Percentiles rank a stretch among this genome's conserved stretches.
Conservation (phyloP, 2,329 filamentous ascomycete genomes). For the Balansia obtecta region DNA sequence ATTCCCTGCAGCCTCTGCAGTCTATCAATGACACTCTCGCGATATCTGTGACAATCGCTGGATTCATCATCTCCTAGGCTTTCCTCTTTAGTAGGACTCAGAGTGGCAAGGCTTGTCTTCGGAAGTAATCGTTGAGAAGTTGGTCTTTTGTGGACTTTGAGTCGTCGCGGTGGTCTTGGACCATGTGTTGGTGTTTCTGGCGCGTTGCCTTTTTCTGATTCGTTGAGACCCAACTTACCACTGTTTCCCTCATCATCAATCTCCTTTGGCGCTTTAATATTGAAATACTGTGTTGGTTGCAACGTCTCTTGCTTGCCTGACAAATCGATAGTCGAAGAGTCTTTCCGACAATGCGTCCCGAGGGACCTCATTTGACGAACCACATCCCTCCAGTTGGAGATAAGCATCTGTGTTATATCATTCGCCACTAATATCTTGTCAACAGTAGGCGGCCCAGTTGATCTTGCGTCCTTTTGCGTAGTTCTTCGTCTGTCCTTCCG, state of each 20-base stretch:
- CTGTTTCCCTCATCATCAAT: not conserved
- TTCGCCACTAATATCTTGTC: conserved; percentile 48
- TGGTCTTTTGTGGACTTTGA: conserved; percentile 11
- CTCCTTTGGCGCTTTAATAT: not conserved
- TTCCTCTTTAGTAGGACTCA: conserved; percentile 23
- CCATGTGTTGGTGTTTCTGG: conserved; percentile 21
- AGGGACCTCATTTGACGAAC: conserved; percentile 46
- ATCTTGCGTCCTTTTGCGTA: conserved; percentile 7
- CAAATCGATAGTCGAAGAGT: conserved; percentile 9
- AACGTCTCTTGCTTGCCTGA: conserved; percentile 2
- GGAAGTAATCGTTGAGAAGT: conserved; percentile 12
- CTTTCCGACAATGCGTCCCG: conserved; percentile 15
- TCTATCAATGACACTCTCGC: not conserved
- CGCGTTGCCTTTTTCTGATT: conserved; percentile 22
- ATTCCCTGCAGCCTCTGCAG: not conserved
- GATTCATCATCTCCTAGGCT: conserved; percentile 10
- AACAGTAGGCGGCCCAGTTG: conserved; percentile 21
- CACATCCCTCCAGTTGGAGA: conserved; percentile 52
- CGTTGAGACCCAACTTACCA: not conserved
- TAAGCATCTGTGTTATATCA: conserved; percentile 50
- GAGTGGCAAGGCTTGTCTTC: conserved; percentile 12
- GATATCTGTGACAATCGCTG: not conserved
- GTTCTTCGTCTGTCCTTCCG: conserved; percentile 15
- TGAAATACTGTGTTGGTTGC: not conserved
- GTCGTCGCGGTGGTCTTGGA: conserved; percentile 13